Evolutionary conservation across 257 asterid genomes (phyloP).

Genomic region (Parsonsia alboflavescens): DNA sequence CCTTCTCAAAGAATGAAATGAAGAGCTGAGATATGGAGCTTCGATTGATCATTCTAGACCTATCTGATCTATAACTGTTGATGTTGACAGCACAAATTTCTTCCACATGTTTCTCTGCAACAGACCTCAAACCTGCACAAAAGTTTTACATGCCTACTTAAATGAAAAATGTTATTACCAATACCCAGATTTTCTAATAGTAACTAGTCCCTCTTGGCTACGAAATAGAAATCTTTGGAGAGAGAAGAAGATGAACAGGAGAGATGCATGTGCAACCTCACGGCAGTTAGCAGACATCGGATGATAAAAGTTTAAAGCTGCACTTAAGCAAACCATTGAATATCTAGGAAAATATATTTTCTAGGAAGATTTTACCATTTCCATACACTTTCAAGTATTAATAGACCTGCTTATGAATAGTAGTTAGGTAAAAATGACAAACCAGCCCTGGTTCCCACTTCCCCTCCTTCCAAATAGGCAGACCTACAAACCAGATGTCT

Average conservation of each 20-base stretch:
- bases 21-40: constrained; percentile 76
- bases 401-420: background rate
- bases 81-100: constrained; percentile 61
- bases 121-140: constrained; percentile 70
- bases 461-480: background rate
- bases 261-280: constrained; percentile 1
- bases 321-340: too few species aligned
- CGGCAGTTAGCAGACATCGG: too few species aligned
- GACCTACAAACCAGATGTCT: constrained; percentile 1
- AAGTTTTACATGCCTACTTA: constrained; percentile 13
- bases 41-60: constrained; percentile 50
- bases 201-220: background rate
- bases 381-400: background rate
- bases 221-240: background rate
- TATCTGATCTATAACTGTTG: constrained; percentile 42
- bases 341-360: background rate
- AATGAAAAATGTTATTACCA: background rate
- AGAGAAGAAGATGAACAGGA: background rate
- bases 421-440: background rate
- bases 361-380: background rate
- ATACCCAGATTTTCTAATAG: background rate
- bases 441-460: background rate
- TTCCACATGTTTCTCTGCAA: constrained; percentile 67
- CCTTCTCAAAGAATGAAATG: constrained; percentile 69
- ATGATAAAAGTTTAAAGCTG: too few species aligned